Evolutionary conservation across 2,329 filamentous ascomycete genomes (phyloP).

Genomic region (Akanthomyces dipterigenus): DNA sequence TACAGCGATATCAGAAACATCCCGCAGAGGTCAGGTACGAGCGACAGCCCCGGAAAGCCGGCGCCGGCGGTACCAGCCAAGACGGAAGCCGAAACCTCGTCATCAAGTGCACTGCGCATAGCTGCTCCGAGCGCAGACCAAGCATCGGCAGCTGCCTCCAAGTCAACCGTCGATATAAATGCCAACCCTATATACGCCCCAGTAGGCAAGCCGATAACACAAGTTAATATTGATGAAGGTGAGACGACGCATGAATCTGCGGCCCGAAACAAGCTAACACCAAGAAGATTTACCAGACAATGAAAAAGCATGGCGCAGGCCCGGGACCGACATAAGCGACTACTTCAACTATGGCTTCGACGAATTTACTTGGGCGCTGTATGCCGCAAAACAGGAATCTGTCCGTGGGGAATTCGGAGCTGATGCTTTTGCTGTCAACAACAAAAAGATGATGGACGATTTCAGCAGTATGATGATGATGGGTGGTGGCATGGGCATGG

Average conservation of each 20-base stretch:
- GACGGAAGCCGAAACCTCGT: slow-evolving; percentile 32
- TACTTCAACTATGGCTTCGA: slow-evolving; percentile 99
- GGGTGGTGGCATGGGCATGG: slow-evolving; percentile 30
- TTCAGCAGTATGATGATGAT: slow-evolving; percentile 65
- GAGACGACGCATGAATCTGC: slow-evolving; percentile 7
- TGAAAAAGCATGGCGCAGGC: slow-evolving; percentile 91
- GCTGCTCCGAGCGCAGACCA: slow-evolving; percentile 41
- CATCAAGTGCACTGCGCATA: slow-evolving; percentile 23
- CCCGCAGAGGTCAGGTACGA: slow-evolving; percentile 51
- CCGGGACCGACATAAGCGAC: slow-evolving; percentile 88
- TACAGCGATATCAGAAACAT: slow-evolving; percentile 62
- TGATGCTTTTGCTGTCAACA: slow-evolving; percentile 53
- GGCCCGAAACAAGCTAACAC: slow-evolving; percentile 6
- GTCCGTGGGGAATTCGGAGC: slow-evolving; percentile 71
- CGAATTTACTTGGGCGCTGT: slow-evolving; percentile 95
- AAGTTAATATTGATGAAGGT: slow-evolving; percentile 67
- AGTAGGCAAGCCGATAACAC: slow-evolving; percentile 74
- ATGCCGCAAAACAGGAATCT: slow-evolving; percentile 79
- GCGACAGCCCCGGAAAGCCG: slow-evolving; percentile 41
- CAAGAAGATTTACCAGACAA: slow-evolving; percentile 62
- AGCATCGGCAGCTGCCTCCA: slow-evolving; percentile 61
- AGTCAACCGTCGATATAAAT: slow-evolving; percentile 79
- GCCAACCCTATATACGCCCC: slow-evolving; percentile 71
- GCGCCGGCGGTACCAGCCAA: slow-evolving; percentile 35
- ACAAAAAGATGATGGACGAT: slow-evolving; percentile 74